phyloP scores from a whole-genome alignment of 208 protist species.

The Angomonas desouzai region DNA sequence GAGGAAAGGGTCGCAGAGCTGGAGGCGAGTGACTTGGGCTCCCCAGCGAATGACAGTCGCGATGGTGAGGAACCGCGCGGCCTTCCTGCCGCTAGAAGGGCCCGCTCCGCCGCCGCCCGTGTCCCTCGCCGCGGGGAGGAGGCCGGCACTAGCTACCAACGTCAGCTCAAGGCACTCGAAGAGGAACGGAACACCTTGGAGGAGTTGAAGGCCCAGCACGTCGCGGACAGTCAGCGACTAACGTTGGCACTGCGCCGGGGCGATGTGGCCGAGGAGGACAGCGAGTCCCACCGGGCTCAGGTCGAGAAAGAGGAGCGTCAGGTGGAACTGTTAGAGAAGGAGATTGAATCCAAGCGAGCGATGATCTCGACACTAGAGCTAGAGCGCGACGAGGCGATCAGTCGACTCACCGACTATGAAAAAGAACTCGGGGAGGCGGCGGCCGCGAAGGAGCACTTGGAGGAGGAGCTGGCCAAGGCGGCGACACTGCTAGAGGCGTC shows the following conservation, averaged over 20 bases:
- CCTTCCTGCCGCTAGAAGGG: neutral
- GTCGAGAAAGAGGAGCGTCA: conserved; percentile 4
- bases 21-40: neutral
- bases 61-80: neutral
- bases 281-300: conserved; percentile 6
- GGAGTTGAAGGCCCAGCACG: conserved; percentile 20
- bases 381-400: conserved; percentile 37
- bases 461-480: conserved; percentile 37
- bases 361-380: conserved; percentile 27
- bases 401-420: conserved; percentile 31
- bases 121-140: neutral
- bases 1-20: conserved; percentile 35
- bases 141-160: neutral
- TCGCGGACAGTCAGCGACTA: conserved; percentile 18
- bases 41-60: neutral
- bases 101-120: conserved; percentile 6
- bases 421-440: conserved; percentile 21
- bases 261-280: conserved; percentile 2
- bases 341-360: conserved; percentile 20
- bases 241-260: neutral
- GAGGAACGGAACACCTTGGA: conserved; percentile 27
- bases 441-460: conserved; percentile 25
- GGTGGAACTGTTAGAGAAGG: conserved; percentile 19
- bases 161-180: conserved; percentile 20
- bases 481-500: conserved; percentile 41